Base-by-base conservation (phyloP, 345 rosid species). In the Turritis glabra region DNA sequence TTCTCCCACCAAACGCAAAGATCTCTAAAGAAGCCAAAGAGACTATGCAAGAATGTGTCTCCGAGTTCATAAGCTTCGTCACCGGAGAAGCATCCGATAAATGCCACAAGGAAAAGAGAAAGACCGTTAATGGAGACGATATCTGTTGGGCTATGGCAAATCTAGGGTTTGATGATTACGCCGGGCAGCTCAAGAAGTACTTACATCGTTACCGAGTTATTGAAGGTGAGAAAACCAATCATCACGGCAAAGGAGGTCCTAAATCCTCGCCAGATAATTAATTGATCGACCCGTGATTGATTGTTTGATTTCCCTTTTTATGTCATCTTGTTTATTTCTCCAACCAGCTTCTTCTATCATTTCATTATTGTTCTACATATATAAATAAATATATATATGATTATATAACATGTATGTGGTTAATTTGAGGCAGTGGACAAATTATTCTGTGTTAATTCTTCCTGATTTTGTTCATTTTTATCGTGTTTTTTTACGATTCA, bases 31-130 rank as follows among this genome's bases (percentile, higher is more conserved):
- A 88, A 81, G 87, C 89, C 0, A 88, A 88, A 72, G 93, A 86
- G 69, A 88, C 93, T 25, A 88, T 86, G 90, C 93, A 88, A 78
- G 93, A 88, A 71, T 86, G 93, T 26, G 93, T 85, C 2, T 88
- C 93, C 7, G 93, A 88, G 86, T 88, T 88, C 80, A 86, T 88
- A 11, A 86, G 93, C 84, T 88, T 88, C 30, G 88, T 88, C 14
- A 88, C 90, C 0, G 93, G 89, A 5, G 93, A 88, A 65, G 93
- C 93, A 22, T 88, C 93, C 0, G 89, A 85, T 43, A 86, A 78
- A 72, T 88, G 93, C 30, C 89, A 85, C 83, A 88, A 82, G 81
- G 93, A 88, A 84, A 88, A 88, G 83, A 75, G 93, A 33, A 88
- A 88, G 74, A 86, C 90, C 0, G 84, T 88, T 3, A 88, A 86